A percentile compares a stretch with the other conserved stretches of the same genome.
Evolutionary conservation across 345 rosid species (phyloP).

Genomic region (Euphorbia pulcherrima): DNA sequence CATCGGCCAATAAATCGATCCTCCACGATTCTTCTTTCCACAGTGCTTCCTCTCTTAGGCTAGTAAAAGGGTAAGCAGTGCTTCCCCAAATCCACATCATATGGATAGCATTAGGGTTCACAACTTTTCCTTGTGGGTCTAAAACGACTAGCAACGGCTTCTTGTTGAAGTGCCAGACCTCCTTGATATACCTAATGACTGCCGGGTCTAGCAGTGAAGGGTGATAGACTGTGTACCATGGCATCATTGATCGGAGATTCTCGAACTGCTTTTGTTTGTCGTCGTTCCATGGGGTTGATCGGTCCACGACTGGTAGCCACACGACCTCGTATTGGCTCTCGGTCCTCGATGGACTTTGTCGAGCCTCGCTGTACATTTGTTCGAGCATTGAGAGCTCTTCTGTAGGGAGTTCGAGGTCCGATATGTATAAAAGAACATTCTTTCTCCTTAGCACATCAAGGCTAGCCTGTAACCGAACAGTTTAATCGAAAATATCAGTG

Average conservation of each 20-base stretch:
- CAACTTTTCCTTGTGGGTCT: slow-evolving; percentile 74
- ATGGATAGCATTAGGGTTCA: slow-evolving; percentile 63
- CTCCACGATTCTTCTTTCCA: slow-evolving; percentile 64
- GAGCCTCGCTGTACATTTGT: slow-evolving; percentile 45
- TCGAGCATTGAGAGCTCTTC: slow-evolving; percentile 54
- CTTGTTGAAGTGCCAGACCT: slow-evolving; percentile 62
- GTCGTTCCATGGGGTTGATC: slow-evolving; percentile 39
- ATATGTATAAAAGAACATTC: slow-evolving; percentile 61
- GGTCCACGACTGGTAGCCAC: slow-evolving; percentile 72
- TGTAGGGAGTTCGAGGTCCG: slow-evolving; percentile 56
- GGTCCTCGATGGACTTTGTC: slow-evolving; percentile 32
- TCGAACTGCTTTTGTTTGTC: slow-evolving; percentile 43
- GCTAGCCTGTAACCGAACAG: slow-evolving; percentile 40
- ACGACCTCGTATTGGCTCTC: slow-evolving; percentile 66
- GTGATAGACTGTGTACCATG: slow-evolving; percentile 66
- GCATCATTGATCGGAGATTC: slow-evolving; percentile 49
- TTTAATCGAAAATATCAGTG: background rate
- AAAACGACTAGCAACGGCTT: slow-evolving; percentile 69
- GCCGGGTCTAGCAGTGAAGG: slow-evolving; percentile 49
- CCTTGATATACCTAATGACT: slow-evolving; percentile 48
- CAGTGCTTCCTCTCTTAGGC: slow-evolving; percentile 45
- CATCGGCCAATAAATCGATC: slow-evolving; percentile 52
- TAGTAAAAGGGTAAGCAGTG: slow-evolving; percentile 70
- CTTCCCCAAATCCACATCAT: slow-evolving; percentile 90
- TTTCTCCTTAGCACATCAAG: slow-evolving; percentile 64